These are phyloP conservation scores for Boletus vermiculosoides DNA, from an alignment of 768 basidiomycete species.

Conservation along the genomic window DNA sequence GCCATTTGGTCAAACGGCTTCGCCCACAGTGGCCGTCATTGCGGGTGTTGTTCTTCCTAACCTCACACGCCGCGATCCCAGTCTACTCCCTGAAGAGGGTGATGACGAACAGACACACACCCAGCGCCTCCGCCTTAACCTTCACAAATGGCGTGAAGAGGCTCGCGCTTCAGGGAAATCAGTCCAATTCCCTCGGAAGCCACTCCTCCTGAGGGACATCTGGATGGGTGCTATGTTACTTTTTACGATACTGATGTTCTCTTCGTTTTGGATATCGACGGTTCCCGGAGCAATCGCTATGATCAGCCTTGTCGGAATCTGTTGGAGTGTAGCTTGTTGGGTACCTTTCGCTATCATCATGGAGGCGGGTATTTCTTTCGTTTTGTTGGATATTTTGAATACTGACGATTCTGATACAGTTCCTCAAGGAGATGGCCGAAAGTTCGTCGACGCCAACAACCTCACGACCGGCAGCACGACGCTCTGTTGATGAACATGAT, in stretches of 20 bases:
- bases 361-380: slow-evolving; percentile 69
- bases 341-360: slow-evolving; percentile 97
- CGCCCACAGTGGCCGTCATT: slow-evolving; percentile 68
- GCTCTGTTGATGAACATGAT: slow-evolving; percentile 36
- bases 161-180: slow-evolving; percentile 73
- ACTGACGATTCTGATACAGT: slow-evolving; percentile 37
- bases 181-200: slow-evolving; percentile 80
- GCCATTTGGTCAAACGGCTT: not conserved
- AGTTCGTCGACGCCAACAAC: slow-evolving; percentile 15
- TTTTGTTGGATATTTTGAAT: not conserved
- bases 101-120: slow-evolving; percentile 74
- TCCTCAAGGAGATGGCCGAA: slow-evolving; percentile 69
- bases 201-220: slow-evolving; percentile 88
- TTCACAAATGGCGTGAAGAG: slow-evolving; percentile 82
- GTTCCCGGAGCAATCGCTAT: slow-evolving; percentile 75
- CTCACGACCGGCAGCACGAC: slow-evolving; percentile 31
- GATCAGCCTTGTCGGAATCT: slow-evolving; percentile 85
- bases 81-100: slow-evolving; percentile 68
- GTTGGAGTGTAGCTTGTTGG: slow-evolving; percentile 99
- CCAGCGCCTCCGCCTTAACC: slow-evolving; percentile 63
- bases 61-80: slow-evolving; percentile 76
- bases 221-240: slow-evolving; percentile 87
- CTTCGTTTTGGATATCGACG: slow-evolving; percentile 83
- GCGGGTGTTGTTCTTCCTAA: slow-evolving; percentile 82
- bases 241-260: slow-evolving; percentile 75